Base-by-base conservation (phyloP, 331 rosid genomes). In the Saraca asoca region DNA sequence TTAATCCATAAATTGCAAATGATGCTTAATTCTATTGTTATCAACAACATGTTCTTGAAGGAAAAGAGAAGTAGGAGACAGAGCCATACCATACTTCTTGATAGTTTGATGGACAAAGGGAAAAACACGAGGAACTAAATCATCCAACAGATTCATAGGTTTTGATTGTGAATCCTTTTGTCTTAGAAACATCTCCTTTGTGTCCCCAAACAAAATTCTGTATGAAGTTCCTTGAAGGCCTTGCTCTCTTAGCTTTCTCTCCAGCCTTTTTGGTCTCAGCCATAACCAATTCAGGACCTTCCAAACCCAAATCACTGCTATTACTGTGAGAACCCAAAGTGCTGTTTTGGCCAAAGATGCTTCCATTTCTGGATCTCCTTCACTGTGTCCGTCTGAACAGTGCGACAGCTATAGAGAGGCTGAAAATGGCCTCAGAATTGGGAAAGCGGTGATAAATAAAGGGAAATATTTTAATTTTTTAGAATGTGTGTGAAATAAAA, bases 131-230 rank as follows among this genome's bases (percentile, higher is more conserved):
- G 70, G 62, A 4, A 39, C 31, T 37, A 45, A 29, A 39, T 75
- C 64, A 71, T 60, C 34, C 8, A 61, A 51, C 17, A 75, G n/a
- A 13, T 14, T 45, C 53, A 75, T 75, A 12, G 84, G 74, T 38
- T 41, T 64, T 0, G 84, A 75, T 2, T 12, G 39, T 7, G 78
- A 80, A 45, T 49, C 31, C 1, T 35, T 7, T 0, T 2, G 9
- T 66, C 70, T 39, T 35, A 5, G 37, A 4, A 48, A 9, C 9
- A 37, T 20, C 0, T 70, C 71, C 18, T 61, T 79, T 45, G 38
- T 5, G 62, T 75, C 84, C 2, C 84, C 84, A 37, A 7, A 37
- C 2, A 75, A 41, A 19, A 75, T n/a, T n/a, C n/a, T n/a, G n/a
- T n/a, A n/a, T n/a, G n/a, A n/a, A n/a, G n/a, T n/a, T n/a, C n/a